Percentiles rank a stretch among this genome's conserved stretches.
These are phyloP conservation scores for Mrakia frigida DNA, from an alignment of 768 basidiomycete species.

Conservation along the genomic window DNA sequence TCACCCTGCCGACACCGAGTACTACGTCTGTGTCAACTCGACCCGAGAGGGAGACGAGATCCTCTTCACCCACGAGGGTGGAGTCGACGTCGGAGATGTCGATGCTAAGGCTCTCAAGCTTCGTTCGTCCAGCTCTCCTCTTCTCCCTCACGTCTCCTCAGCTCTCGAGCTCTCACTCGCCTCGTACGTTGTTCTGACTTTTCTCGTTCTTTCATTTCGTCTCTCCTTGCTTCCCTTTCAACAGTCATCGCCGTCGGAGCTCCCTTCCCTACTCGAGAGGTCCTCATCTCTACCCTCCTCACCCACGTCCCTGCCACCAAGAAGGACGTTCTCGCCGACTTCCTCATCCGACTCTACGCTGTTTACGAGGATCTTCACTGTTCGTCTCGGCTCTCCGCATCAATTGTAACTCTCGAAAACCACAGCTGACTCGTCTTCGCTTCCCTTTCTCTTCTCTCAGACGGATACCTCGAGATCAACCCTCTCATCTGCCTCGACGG, in stretches of 20 bases:
- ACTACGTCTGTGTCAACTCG: constrained; percentile 97
- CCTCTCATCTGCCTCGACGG: constrained; percentile 90
- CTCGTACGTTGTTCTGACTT: background rate
- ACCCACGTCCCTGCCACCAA: constrained; percentile 73
- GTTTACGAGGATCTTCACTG: constrained; percentile 98
- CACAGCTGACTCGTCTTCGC: background rate
- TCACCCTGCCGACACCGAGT: constrained; percentile 87
- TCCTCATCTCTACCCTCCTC: constrained; percentile 69
- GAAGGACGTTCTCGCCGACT: constrained; percentile 89
- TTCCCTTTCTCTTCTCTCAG: constrained; percentile 30
- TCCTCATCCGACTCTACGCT: constrained; percentile 87
- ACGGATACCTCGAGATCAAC: constrained; percentile 99
- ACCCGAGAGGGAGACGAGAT: constrained; percentile 90
- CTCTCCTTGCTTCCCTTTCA: background rate
- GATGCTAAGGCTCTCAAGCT: constrained; percentile 93
- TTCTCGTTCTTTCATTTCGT: background rate
- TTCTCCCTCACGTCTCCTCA: background rate
- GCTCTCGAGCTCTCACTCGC: background rate
- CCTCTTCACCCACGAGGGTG: constrained; percentile 98
- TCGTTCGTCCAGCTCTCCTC: constrained; percentile 42
- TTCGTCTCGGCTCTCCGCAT: constrained; percentile 31
- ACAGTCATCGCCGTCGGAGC: constrained; percentile 28
- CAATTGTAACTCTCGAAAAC: background rate
- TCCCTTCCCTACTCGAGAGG: constrained; percentile 72
- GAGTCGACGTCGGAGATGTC: constrained; percentile 97